phyloP scores from a whole-genome alignment of 2,329 filamentous ascomycete species.

The Plectosphaerella plurivora region DNA sequence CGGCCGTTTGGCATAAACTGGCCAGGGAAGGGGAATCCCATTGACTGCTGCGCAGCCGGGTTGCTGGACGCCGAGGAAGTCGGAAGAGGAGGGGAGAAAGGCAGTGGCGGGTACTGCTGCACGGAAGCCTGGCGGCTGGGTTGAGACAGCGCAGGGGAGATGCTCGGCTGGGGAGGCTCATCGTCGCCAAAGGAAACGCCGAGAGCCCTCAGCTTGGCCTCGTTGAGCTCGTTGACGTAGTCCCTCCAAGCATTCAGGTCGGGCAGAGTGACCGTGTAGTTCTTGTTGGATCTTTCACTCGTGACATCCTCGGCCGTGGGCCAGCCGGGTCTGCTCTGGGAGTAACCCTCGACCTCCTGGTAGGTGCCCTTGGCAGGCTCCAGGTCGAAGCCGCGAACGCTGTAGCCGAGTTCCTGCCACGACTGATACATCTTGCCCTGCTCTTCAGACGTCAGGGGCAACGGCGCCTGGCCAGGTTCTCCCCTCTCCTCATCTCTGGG shows the following conservation, averaged over 20 bases:
- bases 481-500: conserved; percentile 66
- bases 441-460: conserved; percentile 51
- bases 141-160: conserved; percentile 61
- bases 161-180: conserved; percentile 58
- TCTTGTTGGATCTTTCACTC: conserved; percentile 46
- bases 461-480: conserved; percentile 45
- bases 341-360: conserved; percentile 31
- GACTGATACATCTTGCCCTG: conserved; percentile 57
- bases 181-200: conserved; percentile 79
- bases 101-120: conserved; percentile 69
- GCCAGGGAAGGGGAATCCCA: conserved; percentile 50
- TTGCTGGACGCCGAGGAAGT: conserved; percentile 74
- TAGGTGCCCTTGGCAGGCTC: conserved; percentile 21
- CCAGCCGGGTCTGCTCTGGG: conserved; percentile 66
- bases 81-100: conserved; percentile 80
- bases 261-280: conserved; percentile 63
- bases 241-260: conserved; percentile 67
- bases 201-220: conserved; percentile 87
- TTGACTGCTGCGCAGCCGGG: conserved; percentile 36
- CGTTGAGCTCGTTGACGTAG: conserved; percentile 78
- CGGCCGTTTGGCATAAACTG: conserved; percentile 58
- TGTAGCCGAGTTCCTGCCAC: conserved; percentile 68
- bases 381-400: conserved; percentile 64
- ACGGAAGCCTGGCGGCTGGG: conserved; percentile 67
- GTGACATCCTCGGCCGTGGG: conserved; percentile 57